Evolutionary conservation across 2,329 filamentous ascomycete genomes (phyloP).

Genomic region (Fusarium clavum): DNA sequence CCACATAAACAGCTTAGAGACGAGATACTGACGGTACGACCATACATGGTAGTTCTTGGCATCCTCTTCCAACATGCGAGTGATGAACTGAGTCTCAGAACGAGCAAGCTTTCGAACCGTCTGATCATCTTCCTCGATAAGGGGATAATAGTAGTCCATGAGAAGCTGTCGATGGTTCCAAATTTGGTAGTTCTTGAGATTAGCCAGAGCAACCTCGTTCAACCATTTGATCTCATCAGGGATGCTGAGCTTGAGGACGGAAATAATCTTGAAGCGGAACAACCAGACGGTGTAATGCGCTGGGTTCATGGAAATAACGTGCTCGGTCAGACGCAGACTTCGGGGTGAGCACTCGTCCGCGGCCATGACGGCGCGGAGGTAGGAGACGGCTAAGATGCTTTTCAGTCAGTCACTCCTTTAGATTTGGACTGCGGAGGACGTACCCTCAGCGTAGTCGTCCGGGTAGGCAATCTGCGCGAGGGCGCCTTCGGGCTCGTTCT

Average conservation of each 20-base stretch:
- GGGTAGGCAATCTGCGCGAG: conserved; percentile 94
- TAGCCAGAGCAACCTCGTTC: conserved; percentile 81
- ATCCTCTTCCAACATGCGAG: conserved; percentile 83
- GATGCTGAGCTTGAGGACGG: conserved; percentile 73
- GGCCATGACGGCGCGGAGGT: conserved; percentile 94
- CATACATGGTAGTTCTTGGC: conserved; percentile 99
- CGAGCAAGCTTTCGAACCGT: conserved; percentile 68
- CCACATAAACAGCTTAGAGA: conserved; percentile 75
- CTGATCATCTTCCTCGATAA: conserved; percentile 68
- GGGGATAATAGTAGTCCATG: conserved; percentile 67
- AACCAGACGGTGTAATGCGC: conserved; percentile 99
- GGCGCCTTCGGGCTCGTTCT: conserved; percentile 84
- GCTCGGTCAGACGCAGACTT: conserved; percentile 83
- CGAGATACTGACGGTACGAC: conserved; percentile 86
- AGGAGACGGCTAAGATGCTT: conserved; percentile 76
- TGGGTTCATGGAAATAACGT: conserved; percentile 92
- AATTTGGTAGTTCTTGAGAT: conserved; percentile 99
- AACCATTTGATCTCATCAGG: conserved; percentile 85
- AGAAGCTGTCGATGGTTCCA: conserved; percentile 82
- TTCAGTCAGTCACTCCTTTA: conserved; percentile 39
- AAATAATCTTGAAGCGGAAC: conserved; percentile 85
- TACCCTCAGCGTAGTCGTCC: conserved; percentile 85
- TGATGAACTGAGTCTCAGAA: conserved; percentile 80
- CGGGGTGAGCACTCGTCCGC: conserved; percentile 84
- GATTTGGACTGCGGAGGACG: conserved; percentile 37